A percentile compares a stretch with the other conserved stretches of the same genome.
phyloP scores from a whole-genome alignment of 2,329 filamentous ascomycete species.

The Bertia moriformis region DNA sequence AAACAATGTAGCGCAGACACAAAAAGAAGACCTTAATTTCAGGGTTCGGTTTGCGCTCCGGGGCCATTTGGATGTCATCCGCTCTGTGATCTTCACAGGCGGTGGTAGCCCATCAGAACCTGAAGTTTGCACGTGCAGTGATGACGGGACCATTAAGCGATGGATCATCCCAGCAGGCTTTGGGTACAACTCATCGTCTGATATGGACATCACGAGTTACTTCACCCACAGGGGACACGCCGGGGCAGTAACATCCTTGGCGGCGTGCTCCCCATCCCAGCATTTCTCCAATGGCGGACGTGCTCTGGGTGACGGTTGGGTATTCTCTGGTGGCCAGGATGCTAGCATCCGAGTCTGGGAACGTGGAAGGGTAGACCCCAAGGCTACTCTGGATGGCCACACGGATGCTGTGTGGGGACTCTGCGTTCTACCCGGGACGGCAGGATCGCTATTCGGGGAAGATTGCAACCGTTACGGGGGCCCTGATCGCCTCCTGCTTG shows the following conservation, averaged over 20 bases:
- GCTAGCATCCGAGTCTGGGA: slow-evolving; percentile 91
- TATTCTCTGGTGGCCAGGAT: slow-evolving; percentile 94
- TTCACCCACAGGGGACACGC: slow-evolving; percentile 90
- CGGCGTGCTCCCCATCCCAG: slow-evolving; percentile 73
- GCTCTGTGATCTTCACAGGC: slow-evolving; percentile 90
- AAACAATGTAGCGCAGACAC: not conserved
- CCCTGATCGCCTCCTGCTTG: slow-evolving; percentile 76
- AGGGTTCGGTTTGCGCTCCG: slow-evolving; percentile 84
- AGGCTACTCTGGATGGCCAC: slow-evolving; percentile 84
- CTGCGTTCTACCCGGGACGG: slow-evolving; percentile 75
- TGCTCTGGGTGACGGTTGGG: slow-evolving; percentile 86
- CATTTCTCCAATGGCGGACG: slow-evolving; percentile 82
- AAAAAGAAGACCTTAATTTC: slow-evolving; percentile 44
- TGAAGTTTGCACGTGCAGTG: slow-evolving; percentile 88
- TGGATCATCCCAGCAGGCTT: slow-evolving; percentile 88
- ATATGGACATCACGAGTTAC: slow-evolving; percentile 81
- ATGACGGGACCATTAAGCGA: slow-evolving; percentile 89
- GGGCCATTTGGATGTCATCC: slow-evolving; percentile 84
- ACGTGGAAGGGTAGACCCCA: slow-evolving; percentile 81
- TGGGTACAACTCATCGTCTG: slow-evolving; percentile 43
- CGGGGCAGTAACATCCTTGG: slow-evolving; percentile 75
- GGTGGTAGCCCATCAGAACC: slow-evolving; percentile 90
- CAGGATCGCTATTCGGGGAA: slow-evolving; percentile 67
- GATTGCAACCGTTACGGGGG: slow-evolving; percentile 56
- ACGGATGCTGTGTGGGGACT: slow-evolving; percentile 93